Evolutionary conservation across 1,139 yeast species (phyloP).

Genomic region (Suhomyces yuchorum): DNA sequence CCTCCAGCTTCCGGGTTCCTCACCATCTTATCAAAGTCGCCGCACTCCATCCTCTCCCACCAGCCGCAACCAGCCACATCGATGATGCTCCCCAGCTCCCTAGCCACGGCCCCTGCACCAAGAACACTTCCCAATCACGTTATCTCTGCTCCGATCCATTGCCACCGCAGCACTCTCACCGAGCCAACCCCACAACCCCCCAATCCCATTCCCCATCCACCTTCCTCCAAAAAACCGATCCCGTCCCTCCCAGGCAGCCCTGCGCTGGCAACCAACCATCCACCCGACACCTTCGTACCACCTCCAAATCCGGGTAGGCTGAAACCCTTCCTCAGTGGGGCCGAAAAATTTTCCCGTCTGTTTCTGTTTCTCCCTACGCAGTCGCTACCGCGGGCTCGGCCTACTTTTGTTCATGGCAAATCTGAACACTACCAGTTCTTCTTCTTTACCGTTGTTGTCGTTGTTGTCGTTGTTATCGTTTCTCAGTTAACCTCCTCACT

Average conservation of each 20-base stretch:
- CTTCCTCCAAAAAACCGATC: no score
- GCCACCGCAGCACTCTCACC: no score
- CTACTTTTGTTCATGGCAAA: neutral
- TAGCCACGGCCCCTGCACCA: neutral
- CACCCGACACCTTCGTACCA: neutral
- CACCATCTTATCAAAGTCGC: no score
- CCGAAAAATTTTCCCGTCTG: constrained; percentile 1
- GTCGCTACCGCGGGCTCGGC: neutral
- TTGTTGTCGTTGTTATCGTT: neutral
- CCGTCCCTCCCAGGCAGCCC: no score
- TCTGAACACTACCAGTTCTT: neutral
- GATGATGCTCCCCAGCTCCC: neutral
- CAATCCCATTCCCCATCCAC: no score
- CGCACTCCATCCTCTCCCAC: neutral
- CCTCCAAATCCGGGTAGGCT: neutral
- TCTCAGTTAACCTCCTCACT: neutral
- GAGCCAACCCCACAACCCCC: no score
- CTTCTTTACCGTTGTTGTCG: neutral
- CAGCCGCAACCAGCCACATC: neutral
- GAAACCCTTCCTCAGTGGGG: neutral
- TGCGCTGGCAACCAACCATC: neutral
- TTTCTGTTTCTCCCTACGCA: neutral
- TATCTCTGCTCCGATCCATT: no score
- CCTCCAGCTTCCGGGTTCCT: no score
- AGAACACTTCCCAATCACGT: neutral